Percentiles rank a stretch among this genome's conserved stretches.
These are phyloP conservation scores for Tricholoma flavovirens DNA, from an alignment of 768 basidiomycete genomes.

Conservation along the genomic window DNA sequence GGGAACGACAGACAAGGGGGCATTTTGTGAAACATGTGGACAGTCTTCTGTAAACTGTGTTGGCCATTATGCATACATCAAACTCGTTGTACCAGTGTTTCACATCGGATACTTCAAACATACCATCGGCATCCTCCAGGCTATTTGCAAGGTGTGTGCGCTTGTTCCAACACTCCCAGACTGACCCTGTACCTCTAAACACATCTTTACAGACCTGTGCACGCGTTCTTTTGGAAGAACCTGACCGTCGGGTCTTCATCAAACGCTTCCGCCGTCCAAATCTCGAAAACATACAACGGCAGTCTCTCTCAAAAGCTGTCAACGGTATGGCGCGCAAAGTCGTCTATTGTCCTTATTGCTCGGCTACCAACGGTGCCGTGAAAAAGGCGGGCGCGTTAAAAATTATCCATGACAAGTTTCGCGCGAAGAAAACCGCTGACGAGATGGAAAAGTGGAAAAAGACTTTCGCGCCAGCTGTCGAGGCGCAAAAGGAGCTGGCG, in stretches of 20 bases:
- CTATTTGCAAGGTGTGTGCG: conserved; percentile 84
- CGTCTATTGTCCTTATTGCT: conserved; percentile 89
- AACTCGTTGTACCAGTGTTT: conserved; percentile 92
- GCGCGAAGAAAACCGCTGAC: conserved; percentile 87
- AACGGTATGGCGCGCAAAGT: conserved; percentile 85
- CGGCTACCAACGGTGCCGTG: conserved; percentile 89
- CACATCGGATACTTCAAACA: conserved; percentile 99
- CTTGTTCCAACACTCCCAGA: neutral
- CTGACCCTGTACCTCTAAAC: neutral
- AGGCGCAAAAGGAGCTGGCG: conserved; percentile 81
- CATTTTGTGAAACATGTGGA: conserved; percentile 93
- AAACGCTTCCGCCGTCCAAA: conserved; percentile 86
- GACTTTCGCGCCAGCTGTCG: conserved; percentile 75
- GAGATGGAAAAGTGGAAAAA: conserved; percentile 86
- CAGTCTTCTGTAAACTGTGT: conserved; percentile 90
- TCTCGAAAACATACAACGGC: conserved; percentile 90
- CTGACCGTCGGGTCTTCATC: conserved; percentile 77
- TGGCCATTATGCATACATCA: conserved; percentile 98
- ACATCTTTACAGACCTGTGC: conserved; percentile 69
- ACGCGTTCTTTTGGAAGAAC: conserved; percentile 81
- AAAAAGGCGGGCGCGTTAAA: conserved; percentile 94
- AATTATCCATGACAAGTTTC: conserved; percentile 96
- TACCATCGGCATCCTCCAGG: conserved; percentile 86
- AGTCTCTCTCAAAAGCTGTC: conserved; percentile 75
- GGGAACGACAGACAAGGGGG: conserved; percentile 93